A percentile compares a stretch with the other conserved stretches of the same genome.
These are phyloP conservation scores for Dendrobium huoshanense DNA, from an alignment of 106 monocot species.

Conservation along the genomic window DNA sequence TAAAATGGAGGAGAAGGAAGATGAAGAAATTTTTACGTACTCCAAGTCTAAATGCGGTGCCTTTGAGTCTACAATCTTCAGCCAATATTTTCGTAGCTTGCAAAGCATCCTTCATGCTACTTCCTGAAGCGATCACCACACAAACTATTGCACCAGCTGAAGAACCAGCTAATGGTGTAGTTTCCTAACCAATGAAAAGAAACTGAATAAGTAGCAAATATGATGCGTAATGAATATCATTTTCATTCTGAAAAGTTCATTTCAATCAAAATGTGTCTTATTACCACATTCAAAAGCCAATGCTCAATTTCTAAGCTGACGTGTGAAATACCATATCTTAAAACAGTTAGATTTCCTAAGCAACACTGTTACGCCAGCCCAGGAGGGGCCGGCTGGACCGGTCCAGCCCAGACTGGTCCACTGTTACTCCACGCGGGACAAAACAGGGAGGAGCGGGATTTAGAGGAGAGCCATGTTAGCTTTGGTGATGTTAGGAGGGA, in stretches of 20 bases:
- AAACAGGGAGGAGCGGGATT: no score
- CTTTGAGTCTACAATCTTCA: conserved; percentile 83
- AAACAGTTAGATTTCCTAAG: not conserved
- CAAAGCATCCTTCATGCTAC: conserved; percentile 69
- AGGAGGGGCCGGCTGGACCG: no score
- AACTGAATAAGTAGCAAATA: conserved; percentile 5
- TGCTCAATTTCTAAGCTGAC: not conserved
- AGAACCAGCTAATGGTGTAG: conserved; percentile 93
- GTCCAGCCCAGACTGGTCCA: no score
- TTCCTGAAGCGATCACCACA: conserved; percentile 83
- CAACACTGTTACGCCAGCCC: no score
- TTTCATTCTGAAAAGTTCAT: not conserved
- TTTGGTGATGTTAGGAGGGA: no score
- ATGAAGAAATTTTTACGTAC: conserved; percentile 29
- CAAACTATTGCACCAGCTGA: conserved; percentile 95
- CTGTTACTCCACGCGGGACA: no score
- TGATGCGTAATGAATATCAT: not conserved
- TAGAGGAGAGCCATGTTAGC: no score
- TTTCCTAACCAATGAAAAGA: conserved; percentile 47
- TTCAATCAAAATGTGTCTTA: not conserved
- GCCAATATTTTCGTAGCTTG: conserved; percentile 63
- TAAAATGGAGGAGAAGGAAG: not conserved
- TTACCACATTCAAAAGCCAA: not conserved
- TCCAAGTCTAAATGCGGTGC: conserved; percentile 94
- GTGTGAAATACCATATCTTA: not conserved